These are phyloP conservation scores for Crithidia expoeki DNA, from an alignment of 208 protist genomes.

Conservation along the genomic window DNA sequence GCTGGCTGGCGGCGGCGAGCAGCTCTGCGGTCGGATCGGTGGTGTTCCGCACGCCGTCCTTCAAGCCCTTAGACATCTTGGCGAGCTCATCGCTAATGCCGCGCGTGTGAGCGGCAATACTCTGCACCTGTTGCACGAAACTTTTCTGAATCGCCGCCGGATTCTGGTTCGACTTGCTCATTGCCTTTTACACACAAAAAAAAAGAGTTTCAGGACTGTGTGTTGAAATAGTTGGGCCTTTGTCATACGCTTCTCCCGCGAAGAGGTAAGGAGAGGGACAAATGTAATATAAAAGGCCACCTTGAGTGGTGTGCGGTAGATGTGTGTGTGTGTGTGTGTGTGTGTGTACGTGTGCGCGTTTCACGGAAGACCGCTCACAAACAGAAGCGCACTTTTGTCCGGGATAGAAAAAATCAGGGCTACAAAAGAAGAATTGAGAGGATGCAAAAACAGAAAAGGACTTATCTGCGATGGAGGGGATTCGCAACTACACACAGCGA, in stretches of 20 bases:
- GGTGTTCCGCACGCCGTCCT: slow-evolving; percentile 17
- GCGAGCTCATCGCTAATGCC: slow-evolving; percentile 29
- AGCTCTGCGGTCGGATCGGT: slow-evolving; percentile 25
- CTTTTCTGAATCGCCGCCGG: slow-evolving; percentile 27
- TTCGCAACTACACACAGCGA: too few relatives aligned
- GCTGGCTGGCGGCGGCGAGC: slow-evolving; percentile 15
- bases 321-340: background rate
- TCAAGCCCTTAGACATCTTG: slow-evolving; percentile 21
- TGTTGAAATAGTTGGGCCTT: too few relatives aligned
- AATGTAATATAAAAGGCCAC: background rate
- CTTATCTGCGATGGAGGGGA: too few relatives aligned
- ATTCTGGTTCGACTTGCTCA: slow-evolving; percentile 8
- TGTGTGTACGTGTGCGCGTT: background rate
- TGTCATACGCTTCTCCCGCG: too few relatives aligned
- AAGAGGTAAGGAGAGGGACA: background rate
- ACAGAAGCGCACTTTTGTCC: too few relatives aligned
- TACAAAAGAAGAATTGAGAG: too few relatives aligned
- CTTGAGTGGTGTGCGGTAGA: too few relatives aligned
- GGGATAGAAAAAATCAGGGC: too few relatives aligned
- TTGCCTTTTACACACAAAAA: slow-evolving; percentile 1
- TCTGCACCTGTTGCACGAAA: slow-evolving; percentile 33
- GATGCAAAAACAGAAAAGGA: too few relatives aligned
- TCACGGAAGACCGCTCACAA: too few relatives aligned
- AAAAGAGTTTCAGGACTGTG: too few relatives aligned
- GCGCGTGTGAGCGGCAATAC: slow-evolving; percentile 30